phyloP scores from a whole-genome alignment of 805 yeast genomes.

The Ogataea methylovora region DNA sequence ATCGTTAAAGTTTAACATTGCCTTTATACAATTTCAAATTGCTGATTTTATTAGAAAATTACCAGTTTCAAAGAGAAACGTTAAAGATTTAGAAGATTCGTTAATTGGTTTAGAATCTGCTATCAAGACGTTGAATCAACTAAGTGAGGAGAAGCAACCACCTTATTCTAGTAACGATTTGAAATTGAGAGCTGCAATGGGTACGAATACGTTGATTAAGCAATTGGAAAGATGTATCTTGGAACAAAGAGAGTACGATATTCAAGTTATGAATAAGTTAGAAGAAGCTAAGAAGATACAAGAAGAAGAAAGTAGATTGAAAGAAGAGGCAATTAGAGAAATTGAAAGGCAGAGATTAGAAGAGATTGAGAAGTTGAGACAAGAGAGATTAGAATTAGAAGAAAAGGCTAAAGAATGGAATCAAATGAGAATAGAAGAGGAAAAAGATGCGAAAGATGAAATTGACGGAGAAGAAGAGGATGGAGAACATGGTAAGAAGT shows the following conservation, averaged over 20 bases:
- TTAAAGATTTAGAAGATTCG: conserved; percentile 53
- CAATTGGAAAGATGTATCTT: conserved; percentile 63
- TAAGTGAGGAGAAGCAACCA: conserved; percentile 51
- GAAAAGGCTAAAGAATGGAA: conserved; percentile 54
- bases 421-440: conserved; percentile 27
- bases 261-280: conserved; percentile 48
- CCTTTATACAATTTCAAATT: conserved; percentile 76
- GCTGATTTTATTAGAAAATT: conserved; percentile 75
- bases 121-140: conserved; percentile 45
- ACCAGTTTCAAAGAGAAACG: conserved; percentile 48
- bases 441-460: conserved; percentile 26
- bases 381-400: conserved; percentile 41
- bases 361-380: conserved; percentile 31
- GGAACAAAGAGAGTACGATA: conserved; percentile 66
- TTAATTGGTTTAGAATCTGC: conserved; percentile 55
- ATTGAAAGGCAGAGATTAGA: conserved; percentile 41
- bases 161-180: conserved; percentile 78
- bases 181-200: conserved; percentile 81
- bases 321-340: conserved; percentile 36
- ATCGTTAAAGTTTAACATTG: conserved; percentile 66
- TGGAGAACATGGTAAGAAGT: conserved; percentile 22
- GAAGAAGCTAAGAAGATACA: conserved; percentile 64
- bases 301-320: conserved; percentile 44
- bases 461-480: conserved; percentile 26
- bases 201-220: conserved; percentile 63